Conservation (phyloP, 2,329 filamentous ascomycete genomes). For the Xylaria sp. region DNA sequence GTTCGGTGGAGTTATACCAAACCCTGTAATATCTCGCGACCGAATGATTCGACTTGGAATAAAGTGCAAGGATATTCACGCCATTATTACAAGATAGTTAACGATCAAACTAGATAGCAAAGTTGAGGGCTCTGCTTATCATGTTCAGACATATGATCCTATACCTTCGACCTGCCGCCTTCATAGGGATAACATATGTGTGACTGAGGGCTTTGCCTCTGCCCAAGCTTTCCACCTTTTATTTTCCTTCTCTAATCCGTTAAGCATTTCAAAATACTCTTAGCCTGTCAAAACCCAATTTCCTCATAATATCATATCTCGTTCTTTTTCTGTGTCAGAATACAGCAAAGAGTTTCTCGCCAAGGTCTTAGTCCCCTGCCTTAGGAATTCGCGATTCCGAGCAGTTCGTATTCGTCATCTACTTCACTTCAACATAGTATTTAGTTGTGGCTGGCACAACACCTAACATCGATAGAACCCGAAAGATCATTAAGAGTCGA, state of each 20-base stretch:
- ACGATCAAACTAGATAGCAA: neutral
- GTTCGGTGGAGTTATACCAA: no score
- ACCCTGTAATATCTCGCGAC: no score
- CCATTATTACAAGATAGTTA: neutral
- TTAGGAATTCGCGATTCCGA: neutral
- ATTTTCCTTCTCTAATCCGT: neutral
- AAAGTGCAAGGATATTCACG: no score
- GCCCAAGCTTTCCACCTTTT: neutral
- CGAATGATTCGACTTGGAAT: neutral
- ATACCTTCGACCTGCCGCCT: neutral
- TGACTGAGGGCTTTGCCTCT: neutral
- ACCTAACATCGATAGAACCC: neutral
- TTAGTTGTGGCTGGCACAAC: neutral
- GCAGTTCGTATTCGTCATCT: conserved; percentile 2
- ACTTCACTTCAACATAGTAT: neutral
- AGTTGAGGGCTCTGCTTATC: neutral
- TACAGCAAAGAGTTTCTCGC: neutral
- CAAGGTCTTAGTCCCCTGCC: neutral
- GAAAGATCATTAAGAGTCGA: neutral
- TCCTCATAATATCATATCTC: no score
- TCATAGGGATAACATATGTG: neutral
- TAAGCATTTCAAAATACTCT: neutral
- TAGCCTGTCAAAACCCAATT: no score
- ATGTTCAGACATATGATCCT: no score
- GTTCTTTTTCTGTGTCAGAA: no score